Percentiles rank a stretch among this genome's conserved stretches.
These are phyloP conservation scores for Lipomyces spencermartinsiae DNA, from an alignment of 805 yeast species.

Conservation along the genomic window DNA sequence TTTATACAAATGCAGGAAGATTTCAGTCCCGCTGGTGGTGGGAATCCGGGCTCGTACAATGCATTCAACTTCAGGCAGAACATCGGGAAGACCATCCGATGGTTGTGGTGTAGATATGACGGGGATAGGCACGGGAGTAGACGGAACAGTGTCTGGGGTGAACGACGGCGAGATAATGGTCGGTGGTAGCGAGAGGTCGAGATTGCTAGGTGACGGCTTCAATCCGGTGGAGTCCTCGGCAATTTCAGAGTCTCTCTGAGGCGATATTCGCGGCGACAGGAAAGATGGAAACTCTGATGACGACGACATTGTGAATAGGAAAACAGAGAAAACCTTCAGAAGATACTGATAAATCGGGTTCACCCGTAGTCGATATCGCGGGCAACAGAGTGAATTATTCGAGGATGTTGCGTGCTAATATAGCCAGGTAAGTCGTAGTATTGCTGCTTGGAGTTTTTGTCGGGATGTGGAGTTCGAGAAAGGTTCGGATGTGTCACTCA, in stretches of 20 bases:
- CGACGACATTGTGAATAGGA: slow-evolving; percentile 3
- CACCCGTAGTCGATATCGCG: not conserved
- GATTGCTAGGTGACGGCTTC: slow-evolving; percentile 11
- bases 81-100: slow-evolving; percentile 38
- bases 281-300: slow-evolving; percentile 30
- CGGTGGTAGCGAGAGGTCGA: slow-evolving; percentile 5
- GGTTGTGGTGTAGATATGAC: slow-evolving; percentile 25
- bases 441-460: not conserved
- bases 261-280: slow-evolving; percentile 32
- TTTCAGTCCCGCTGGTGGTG: slow-evolving; percentile 93
- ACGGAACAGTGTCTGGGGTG: slow-evolving; percentile 33
- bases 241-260: slow-evolving; percentile 5
- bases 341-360: not conserved
- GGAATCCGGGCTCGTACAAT: slow-evolving; percentile 96
- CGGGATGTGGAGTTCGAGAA: not conserved
- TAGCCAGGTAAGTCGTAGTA: not conserved
- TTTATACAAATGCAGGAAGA: slow-evolving; percentile 85
- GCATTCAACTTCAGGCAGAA: slow-evolving; percentile 80
- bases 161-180: slow-evolving; percentile 33
- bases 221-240: slow-evolving; percentile 5
- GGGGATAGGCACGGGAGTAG: slow-evolving; percentile 36
- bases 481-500: not conserved
- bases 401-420: not conserved
- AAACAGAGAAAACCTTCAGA: not conserved
- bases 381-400: not conserved